These are phyloP conservation scores for Pisolithus microcarpus DNA, from an alignment of 768 basidiomycete genomes.

Conservation along the genomic window DNA sequence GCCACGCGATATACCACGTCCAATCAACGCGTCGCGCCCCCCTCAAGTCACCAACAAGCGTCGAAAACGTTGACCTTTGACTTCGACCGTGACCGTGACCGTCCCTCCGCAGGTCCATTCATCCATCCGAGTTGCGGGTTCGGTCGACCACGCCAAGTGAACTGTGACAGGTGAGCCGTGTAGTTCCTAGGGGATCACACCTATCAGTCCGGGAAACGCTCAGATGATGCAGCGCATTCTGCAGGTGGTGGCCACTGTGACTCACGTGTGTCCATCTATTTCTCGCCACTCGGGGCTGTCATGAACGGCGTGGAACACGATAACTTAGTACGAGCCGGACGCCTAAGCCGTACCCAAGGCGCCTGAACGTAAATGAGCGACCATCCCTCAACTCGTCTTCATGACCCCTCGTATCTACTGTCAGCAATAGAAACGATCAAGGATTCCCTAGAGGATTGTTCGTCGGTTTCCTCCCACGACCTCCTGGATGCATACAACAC, in stretches of 20 bases:
- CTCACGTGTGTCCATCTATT: background rate
- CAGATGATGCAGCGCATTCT: too few relatives aligned
- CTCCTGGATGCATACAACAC: conserved; percentile 55
- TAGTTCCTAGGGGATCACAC: too few relatives aligned
- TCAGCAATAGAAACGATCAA: conserved; percentile 43
- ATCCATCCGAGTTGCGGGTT: too few relatives aligned
- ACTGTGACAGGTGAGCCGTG: too few relatives aligned
- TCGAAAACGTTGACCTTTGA: too few relatives aligned
- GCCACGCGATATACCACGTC: too few relatives aligned
- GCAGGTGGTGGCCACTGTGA: background rate
- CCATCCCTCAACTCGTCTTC: background rate
- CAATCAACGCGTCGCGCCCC: too few relatives aligned
- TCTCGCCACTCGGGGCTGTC: background rate
- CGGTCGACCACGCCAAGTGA: too few relatives aligned
- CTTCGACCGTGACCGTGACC: too few relatives aligned
- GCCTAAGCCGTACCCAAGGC: background rate
- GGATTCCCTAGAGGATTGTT: conserved; percentile 36
- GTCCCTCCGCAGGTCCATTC: too few relatives aligned
- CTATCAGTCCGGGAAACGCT: too few relatives aligned
- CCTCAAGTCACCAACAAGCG: too few relatives aligned
- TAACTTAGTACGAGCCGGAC: background rate
- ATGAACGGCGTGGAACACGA: background rate
- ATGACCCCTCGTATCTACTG: conserved; percentile 25
- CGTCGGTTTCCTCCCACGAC: conserved; percentile 42
- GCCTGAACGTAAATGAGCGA: conserved; percentile 1